Evolutionary conservation across 331 rosid species (phyloP).

Genomic region (Cydonia oblonga): DNA sequence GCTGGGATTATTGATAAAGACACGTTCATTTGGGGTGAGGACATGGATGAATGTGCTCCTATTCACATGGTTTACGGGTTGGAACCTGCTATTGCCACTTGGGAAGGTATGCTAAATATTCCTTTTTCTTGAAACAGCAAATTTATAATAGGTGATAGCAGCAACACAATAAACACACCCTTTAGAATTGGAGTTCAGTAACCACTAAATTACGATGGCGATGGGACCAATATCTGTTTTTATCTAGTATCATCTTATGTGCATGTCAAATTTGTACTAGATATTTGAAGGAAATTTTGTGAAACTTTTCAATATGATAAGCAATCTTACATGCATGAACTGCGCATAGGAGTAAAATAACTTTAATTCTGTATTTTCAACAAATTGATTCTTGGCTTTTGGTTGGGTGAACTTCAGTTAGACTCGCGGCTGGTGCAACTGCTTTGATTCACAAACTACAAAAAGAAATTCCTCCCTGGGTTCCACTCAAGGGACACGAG

Average conservation of each 20-base stretch:
- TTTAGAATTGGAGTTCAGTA: background rate
- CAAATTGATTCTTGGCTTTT: constrained; percentile 24
- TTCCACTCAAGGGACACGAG: constrained; percentile 85
- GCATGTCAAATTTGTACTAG: background rate
- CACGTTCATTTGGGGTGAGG: constrained; percentile 98
- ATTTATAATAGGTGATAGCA: background rate
- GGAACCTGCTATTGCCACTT: constrained; percentile 89
- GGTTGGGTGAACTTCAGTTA: constrained; percentile 35
- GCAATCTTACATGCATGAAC: background rate
- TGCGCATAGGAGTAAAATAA: background rate
- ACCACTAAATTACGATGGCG: background rate
- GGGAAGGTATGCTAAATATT: constrained; percentile 60
- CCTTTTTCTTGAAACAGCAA: background rate
- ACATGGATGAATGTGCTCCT: constrained; percentile 95
- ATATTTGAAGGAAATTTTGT: background rate
- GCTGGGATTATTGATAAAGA: constrained; percentile 85
- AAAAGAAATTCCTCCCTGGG: constrained; percentile 89
- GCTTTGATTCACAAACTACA: constrained; percentile 81
- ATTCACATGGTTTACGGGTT: constrained; percentile 91
- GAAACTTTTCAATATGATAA: background rate
- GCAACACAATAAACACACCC: background rate
- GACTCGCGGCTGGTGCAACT: constrained; percentile 73
- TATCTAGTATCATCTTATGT: background rate
- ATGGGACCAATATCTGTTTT: background rate
- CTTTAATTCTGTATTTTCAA: background rate